Conservation (phyloP, 2,329 filamentous ascomycete genomes). For the Aurifilum marmelostoma region DNA sequence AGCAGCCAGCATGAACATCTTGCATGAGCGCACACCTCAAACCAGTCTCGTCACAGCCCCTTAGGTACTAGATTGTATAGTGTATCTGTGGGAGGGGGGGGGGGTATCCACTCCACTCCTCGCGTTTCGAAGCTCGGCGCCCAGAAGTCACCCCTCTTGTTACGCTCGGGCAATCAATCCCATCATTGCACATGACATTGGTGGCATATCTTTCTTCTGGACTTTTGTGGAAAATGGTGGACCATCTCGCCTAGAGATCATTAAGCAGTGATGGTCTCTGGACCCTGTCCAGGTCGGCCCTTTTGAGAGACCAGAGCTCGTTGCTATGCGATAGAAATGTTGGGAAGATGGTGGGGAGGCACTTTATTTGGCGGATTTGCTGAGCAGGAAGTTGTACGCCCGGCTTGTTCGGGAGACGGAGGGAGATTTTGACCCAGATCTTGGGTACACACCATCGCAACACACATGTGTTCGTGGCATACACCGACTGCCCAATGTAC, state of each 20-base stretch:
- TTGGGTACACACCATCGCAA: background rate
- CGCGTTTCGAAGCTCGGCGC: constrained; percentile 30
- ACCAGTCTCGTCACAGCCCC: constrained; percentile 22
- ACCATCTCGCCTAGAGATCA: background rate
- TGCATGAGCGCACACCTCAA: constrained; percentile 6
- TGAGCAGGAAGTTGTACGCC: background rate
- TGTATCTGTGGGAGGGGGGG: background rate
- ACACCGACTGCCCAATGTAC: background rate
- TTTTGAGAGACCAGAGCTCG: background rate
- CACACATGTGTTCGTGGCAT: background rate
- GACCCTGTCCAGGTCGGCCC: background rate
- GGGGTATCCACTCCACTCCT: constrained; percentile 29
- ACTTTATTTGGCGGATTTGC: background rate
- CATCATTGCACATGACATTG: background rate
- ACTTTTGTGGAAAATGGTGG: background rate
- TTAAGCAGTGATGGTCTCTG: background rate
- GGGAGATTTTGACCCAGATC: background rate
- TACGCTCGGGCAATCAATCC: constrained; percentile 8
- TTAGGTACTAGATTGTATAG: constrained; percentile 12
- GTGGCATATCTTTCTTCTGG: background rate
- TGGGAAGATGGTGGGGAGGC: background rate
- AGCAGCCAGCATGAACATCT: background rate
- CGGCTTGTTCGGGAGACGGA: constrained; percentile 9
- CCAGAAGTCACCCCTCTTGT: constrained; percentile 11
- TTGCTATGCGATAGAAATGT: background rate